Evolutionary conservation across 306 rosid genomes (phyloP).

Genomic region (Erythrophleum fordii): DNA sequence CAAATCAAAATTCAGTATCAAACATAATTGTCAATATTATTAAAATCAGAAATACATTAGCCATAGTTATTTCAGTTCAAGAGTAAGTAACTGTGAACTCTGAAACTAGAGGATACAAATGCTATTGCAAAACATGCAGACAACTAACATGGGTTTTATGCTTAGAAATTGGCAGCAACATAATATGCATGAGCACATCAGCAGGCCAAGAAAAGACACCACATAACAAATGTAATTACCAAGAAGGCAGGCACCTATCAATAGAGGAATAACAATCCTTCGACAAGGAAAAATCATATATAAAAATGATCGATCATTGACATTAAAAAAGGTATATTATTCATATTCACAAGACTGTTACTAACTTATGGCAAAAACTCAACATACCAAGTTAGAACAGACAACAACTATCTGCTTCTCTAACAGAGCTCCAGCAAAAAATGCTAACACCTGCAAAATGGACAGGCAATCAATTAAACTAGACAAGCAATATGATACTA

Average conservation of each 20-base stretch:
- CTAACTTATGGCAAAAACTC: conserved; percentile 26
- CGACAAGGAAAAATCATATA: conserved; percentile 7
- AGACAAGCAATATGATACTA: conserved; percentile 34
- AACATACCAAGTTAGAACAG: conserved; percentile 90
- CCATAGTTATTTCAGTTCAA: conserved; percentile 6
- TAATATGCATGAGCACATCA: conserved; percentile 6
- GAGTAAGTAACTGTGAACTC: neutral
- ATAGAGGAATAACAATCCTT: conserved; percentile 27
- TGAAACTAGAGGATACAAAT: conserved; percentile 16
- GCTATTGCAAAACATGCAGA: conserved; percentile 28
- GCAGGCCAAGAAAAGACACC: neutral
- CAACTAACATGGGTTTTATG: conserved; percentile 13
- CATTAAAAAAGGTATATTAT: conserved; percentile 9
- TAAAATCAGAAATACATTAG: conserved; percentile 1
- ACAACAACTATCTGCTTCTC: conserved; percentile 90
- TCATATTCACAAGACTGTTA: conserved; percentile 32
- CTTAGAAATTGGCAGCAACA: conserved; percentile 14
- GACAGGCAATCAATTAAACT: conserved; percentile 35
- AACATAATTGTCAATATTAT: conserved; percentile 7
- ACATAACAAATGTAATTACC: neutral
- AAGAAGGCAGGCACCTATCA: conserved; percentile 13
- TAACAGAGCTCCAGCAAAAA: conserved; percentile 88
- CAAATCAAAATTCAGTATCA: conserved; percentile 25
- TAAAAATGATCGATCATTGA: conserved; percentile 1
- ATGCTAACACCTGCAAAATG: conserved; percentile 70